These are phyloP conservation scores for Ensete glaucum DNA, from an alignment of 176 grass and related monocot species.

Conservation along the genomic window DNA sequence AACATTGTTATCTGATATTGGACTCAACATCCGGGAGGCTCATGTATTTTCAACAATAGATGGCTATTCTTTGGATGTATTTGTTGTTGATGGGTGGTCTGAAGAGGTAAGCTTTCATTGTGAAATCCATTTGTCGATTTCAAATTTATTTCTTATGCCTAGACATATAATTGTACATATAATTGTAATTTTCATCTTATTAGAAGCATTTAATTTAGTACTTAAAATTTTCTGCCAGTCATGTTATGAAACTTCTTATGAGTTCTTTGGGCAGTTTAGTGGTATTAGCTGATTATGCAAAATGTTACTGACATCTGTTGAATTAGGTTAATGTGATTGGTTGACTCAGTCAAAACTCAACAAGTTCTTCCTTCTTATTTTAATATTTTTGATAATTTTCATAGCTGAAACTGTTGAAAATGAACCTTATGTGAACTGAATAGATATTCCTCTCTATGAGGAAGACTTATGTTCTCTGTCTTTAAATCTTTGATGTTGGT, in stretches of 20 bases:
- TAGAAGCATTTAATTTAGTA: too few relatives aligned
- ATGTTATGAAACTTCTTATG: neutral
- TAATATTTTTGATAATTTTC: too few relatives aligned
- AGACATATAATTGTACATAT: neutral
- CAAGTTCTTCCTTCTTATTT: too few relatives aligned
- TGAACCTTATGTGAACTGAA: too few relatives aligned
- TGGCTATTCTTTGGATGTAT: constrained; percentile 91
- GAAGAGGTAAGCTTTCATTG: constrained; percentile 44
- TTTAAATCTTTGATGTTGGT: too few relatives aligned
- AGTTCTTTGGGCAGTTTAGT: neutral
- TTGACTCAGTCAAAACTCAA: too few relatives aligned
- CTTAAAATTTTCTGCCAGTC: neutral
- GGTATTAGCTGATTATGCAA: neutral
- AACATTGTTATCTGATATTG: constrained; percentile 89
- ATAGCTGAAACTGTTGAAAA: too few relatives aligned
- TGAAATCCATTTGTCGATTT: neutral
- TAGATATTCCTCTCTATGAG: too few relatives aligned
- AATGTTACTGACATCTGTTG: too few relatives aligned
- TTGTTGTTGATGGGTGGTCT: constrained; percentile 96
- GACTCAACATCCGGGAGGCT: constrained; percentile 94
- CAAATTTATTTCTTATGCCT: neutral
- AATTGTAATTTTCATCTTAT: too few relatives aligned
- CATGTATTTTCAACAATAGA: constrained; percentile 91
- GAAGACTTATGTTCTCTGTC: too few relatives aligned
- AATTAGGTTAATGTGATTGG: too few relatives aligned